Evolutionary conservation across 176 grass and related monocot genomes (phyloP).

Genomic region (Oryza australiensis): DNA sequence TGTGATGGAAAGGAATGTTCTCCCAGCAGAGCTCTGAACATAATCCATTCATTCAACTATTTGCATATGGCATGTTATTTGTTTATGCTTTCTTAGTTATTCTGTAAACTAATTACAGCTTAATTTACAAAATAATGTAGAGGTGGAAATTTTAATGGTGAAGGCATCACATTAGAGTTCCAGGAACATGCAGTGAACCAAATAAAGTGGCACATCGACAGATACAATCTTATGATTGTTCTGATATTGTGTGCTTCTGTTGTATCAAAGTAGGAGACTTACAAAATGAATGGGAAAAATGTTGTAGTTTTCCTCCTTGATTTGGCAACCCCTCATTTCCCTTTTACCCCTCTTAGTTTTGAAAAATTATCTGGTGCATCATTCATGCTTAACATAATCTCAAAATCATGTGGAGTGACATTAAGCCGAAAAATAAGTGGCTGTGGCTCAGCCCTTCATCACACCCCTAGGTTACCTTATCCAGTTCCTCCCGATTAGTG

Average conservation of each 20-base stretch:
- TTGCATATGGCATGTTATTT: not conserved
- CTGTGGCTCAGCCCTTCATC: constrained; percentile 36
- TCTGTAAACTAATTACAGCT: not conserved
- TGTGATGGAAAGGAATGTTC: constrained; percentile 24
- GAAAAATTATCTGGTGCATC: constrained; percentile 1
- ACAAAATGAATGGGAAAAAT: not conserved
- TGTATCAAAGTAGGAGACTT: not conserved
- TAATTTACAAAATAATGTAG: not conserved
- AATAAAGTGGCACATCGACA: not conserved
- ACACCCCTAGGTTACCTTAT: constrained; percentile 51
- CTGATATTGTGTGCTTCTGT: constrained; percentile 12
- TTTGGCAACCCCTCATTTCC: constrained; percentile 15
- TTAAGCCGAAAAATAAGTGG: constrained; percentile 52
- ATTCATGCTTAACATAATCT: constrained; percentile 45
- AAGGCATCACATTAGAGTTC: not conserved
- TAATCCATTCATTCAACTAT: not conserved
- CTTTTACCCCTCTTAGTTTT: constrained; percentile 18
- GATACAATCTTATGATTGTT: not conserved
- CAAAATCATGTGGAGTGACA: constrained; percentile 40
- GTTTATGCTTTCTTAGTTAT: not conserved
- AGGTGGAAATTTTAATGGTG: not conserved
- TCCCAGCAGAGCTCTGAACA: not conserved
- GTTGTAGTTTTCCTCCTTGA: constrained; percentile 12
- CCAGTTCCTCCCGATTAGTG: constrained; percentile 35
- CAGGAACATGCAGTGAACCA: not conserved